These are phyloP conservation scores for Chrysoporthe cubensis DNA, from an alignment of 2,329 filamentous ascomycete species.

Conservation along the genomic window DNA sequence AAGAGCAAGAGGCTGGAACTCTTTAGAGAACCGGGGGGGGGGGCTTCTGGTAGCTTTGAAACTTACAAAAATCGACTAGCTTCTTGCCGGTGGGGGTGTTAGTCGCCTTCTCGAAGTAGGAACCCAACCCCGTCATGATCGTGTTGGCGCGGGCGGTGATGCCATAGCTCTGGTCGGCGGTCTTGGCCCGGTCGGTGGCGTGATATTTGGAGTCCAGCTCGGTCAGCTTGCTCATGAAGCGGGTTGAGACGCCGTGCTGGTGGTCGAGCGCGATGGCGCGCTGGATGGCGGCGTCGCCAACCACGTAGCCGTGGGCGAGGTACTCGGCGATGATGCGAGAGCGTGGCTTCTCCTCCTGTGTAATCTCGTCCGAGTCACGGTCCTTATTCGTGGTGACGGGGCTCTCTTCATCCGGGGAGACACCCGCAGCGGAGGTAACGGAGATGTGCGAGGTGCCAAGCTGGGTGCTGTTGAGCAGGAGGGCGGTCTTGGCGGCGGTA, in stretches of 20 bases:
- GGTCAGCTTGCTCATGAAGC: slow-evolving; percentile 77
- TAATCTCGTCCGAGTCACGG: slow-evolving; percentile 69
- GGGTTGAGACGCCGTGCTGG: slow-evolving; percentile 81
- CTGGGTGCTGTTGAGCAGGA: slow-evolving; percentile 95
- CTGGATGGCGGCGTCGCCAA: slow-evolving; percentile 76
- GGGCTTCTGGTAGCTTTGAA: background rate
- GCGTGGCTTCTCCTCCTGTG: slow-evolving; percentile 96
- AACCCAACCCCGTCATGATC: slow-evolving; percentile 68
- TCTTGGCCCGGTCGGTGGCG: slow-evolving; percentile 82
- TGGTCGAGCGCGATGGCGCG: slow-evolving; percentile 85
- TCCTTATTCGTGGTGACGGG: slow-evolving; percentile 60
- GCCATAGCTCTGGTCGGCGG: slow-evolving; percentile 82
- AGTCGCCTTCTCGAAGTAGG: slow-evolving; percentile 94
- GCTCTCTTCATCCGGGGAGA: slow-evolving; percentile 61
- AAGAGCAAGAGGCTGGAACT: background rate
- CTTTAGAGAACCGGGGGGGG: background rate
- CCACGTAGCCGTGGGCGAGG: slow-evolving; percentile 88
- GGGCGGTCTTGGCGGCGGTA: slow-evolving; percentile 93
- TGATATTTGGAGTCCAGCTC: slow-evolving; percentile 85
- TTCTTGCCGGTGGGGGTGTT: slow-evolving; percentile 87
- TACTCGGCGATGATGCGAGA: slow-evolving; percentile 94
- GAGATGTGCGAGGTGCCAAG: slow-evolving; percentile 85
- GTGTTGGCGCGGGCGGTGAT: slow-evolving; percentile 73
- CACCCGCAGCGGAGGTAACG: slow-evolving; percentile 68
- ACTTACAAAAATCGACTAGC: slow-evolving; percentile 74